Evolutionary conservation across 1,284 basidiomycete genomes (phyloP).

Genomic region (Fomitopsis betulina): DNA sequence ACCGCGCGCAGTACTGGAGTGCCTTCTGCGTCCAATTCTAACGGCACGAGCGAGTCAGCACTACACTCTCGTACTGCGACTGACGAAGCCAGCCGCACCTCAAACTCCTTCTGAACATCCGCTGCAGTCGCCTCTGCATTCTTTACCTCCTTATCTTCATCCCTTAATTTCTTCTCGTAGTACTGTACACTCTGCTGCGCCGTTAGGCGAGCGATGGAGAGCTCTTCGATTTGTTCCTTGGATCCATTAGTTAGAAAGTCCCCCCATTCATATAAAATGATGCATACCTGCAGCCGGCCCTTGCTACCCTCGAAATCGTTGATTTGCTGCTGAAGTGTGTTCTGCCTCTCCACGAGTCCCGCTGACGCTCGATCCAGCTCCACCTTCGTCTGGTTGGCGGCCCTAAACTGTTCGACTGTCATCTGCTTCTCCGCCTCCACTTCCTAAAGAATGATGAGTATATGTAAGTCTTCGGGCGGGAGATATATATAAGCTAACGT

Average conservation of each 20-base stretch:
- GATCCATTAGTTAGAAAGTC: neutral
- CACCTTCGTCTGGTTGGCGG: slow-evolving; percentile 37
- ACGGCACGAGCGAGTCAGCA: neutral
- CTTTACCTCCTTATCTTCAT: slow-evolving; percentile 38
- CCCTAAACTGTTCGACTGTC: slow-evolving; percentile 46
- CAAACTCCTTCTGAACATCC: slow-evolving; percentile 54
- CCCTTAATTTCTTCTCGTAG: slow-evolving; percentile 44
- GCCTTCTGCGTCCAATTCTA: slow-evolving; percentile 69
- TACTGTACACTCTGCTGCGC: slow-evolving; percentile 42
- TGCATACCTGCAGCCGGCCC: neutral
- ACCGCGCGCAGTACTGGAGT: slow-evolving; percentile 53
- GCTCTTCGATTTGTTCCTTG: slow-evolving; percentile 35
- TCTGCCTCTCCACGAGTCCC: slow-evolving; percentile 36
- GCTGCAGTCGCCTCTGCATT: slow-evolving; percentile 42
- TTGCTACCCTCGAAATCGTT: slow-evolving; percentile 37
- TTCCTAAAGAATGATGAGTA: slow-evolving; percentile 36
- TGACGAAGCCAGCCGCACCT: slow-evolving; percentile 28
- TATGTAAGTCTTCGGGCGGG: no score
- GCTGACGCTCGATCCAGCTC: slow-evolving; percentile 39
- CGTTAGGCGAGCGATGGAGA: slow-evolving; percentile 40
- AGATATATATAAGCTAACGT: slow-evolving; percentile 7
- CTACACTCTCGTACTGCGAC: neutral
- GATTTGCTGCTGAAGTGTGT: slow-evolving; percentile 42
- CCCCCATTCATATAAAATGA: neutral
- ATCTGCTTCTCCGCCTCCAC: slow-evolving; percentile 46